Evolutionary conservation across 148 eudicot genomes (phyloP).

Genomic region (Nepenthes gracilis): DNA sequence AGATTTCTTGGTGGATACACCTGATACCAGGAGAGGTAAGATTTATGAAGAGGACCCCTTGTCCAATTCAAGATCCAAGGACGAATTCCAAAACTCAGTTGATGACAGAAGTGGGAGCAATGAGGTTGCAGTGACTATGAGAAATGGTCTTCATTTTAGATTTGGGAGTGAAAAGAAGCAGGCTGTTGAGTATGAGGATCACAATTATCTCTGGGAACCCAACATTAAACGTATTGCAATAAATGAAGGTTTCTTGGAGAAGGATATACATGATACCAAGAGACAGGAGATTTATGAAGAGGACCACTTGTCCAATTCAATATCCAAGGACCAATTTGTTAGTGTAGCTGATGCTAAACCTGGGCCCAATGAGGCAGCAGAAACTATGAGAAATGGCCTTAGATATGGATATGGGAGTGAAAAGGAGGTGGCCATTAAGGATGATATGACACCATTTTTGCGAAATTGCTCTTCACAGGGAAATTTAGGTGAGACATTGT

Average conservation of each 20-base stretch:
- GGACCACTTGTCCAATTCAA: too few relatives aligned
- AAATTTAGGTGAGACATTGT: constrained; percentile 16
- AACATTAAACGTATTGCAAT: constrained; percentile 7
- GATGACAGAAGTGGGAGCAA: too few relatives aligned
- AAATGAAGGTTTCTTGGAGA: constrained; percentile 6
- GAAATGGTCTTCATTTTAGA: too few relatives aligned
- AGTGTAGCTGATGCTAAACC: constrained; percentile 12
- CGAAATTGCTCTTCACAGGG: constrained; percentile 24
- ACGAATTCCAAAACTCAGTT: background rate
- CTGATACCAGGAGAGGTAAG: constrained; percentile 6
- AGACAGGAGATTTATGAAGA: constrained; percentile 4
- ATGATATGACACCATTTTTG: constrained; percentile 18
- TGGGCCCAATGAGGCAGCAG: constrained; percentile 9
- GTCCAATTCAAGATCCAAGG: constrained; percentile 6
- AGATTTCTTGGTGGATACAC: constrained; percentile 4
- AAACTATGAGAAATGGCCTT: constrained; percentile 10
- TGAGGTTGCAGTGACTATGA: too few relatives aligned
- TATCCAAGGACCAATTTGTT: constrained; percentile 11
- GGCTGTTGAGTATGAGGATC: background rate
- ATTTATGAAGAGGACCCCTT: constrained; percentile 6
- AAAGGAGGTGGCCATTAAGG: constrained; percentile 4
- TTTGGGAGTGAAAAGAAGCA: background rate
- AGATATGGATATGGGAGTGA: constrained; percentile 11
- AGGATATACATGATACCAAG: constrained; percentile 7
- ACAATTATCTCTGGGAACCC: background rate